Percentiles rank a stretch among this genome's conserved stretches.
Conservation (phyloP, 2,329 filamentous ascomycete genomes). For the Cytospora chrysosperma region DNA sequence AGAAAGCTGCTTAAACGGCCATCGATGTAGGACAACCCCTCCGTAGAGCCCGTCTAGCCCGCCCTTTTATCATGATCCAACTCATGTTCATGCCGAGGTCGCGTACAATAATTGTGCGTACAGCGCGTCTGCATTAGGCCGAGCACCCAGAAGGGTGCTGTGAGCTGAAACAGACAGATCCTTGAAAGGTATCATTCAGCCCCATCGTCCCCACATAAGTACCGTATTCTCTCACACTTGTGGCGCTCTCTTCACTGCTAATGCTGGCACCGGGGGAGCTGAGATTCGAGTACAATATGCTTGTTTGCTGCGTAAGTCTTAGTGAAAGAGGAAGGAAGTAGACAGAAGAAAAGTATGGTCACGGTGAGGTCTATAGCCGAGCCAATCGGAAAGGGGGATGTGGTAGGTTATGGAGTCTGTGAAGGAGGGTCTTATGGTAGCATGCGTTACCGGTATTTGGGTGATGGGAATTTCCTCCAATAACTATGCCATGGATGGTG, state of each 20-base stretch:
- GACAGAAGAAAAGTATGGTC: background rate
- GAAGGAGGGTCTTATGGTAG: conserved; percentile 1
- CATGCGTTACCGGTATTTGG: background rate
- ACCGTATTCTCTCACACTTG: background rate
- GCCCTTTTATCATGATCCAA: background rate
- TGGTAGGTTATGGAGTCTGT: background rate
- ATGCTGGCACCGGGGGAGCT: background rate
- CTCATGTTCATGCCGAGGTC: background rate
- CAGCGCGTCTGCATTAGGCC: conserved; percentile 7
- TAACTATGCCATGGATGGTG: conserved; percentile 8
- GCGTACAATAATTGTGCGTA: background rate
- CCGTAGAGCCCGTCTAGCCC: background rate
- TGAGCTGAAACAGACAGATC: background rate
- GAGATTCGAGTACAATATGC: background rate
- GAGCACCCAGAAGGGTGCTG: background rate
- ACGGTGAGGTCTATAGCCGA: conserved; percentile 1
- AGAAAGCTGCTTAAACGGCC: background rate
- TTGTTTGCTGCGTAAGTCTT: background rate
- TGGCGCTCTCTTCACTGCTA: background rate
- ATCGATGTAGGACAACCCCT: background rate
- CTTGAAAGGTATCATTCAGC: background rate
- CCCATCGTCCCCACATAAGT: background rate
- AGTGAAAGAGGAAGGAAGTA: background rate
- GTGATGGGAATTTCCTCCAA: conserved; percentile 18
- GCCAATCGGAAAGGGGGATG: background rate